These are phyloP conservation scores for Tritrichomonas musculus DNA, from an alignment of 208 protist species.

Conservation along the genomic window DNA sequence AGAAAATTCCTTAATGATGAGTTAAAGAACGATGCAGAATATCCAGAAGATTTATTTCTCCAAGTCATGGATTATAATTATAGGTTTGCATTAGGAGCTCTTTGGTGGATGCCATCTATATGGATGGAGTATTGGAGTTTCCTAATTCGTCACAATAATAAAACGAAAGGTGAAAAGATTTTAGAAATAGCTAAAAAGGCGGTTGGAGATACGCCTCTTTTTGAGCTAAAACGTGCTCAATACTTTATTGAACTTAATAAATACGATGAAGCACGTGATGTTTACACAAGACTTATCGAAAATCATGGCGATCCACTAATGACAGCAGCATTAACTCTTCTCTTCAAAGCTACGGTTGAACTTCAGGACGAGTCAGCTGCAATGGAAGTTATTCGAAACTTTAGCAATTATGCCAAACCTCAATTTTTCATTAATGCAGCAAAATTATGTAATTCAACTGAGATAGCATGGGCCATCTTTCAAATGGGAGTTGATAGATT, in stretches of 20 bases:
- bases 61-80: background rate
- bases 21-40: background rate
- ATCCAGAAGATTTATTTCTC: background rate
- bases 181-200: background rate
- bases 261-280: background rate
- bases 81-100: background rate
- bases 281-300: background rate
- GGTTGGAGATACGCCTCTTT: background rate
- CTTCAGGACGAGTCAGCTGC: background rate
- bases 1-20: background rate
- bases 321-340: background rate
- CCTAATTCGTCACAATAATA: background rate
- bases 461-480: background rate
- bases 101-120: background rate
- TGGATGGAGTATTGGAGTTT: conserved; percentile 24
- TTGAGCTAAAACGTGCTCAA: background rate
- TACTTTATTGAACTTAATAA: background rate
- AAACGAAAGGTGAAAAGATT: background rate
- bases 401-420: background rate
- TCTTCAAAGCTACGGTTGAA: background rate
- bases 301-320: background rate
- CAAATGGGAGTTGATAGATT: background rate
- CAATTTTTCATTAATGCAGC: background rate
- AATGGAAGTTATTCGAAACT: background rate
- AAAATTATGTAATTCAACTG: background rate